Base-by-base conservation (phyloP, 2,329 filamentous ascomycete species). In the Trichoderma sp. region DNA sequence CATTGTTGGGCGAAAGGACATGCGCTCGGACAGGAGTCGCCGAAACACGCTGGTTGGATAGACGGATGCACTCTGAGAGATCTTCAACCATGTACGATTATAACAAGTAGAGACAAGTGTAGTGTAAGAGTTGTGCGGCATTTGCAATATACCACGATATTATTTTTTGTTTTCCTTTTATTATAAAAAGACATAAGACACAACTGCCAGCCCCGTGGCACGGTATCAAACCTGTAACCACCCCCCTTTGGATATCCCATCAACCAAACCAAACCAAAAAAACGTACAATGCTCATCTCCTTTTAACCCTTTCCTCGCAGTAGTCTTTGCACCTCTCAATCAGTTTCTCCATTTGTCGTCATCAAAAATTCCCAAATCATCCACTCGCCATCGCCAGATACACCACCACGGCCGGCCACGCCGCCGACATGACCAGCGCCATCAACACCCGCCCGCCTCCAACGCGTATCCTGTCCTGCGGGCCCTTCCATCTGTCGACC, bases 1-100 rank as follows among this genome's bases (percentile, higher is more conserved):
- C 0, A 90, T 96, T 10, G 83, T 97, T 68, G 93, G 92, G 0
- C 88, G 82, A 53, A 78, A 80, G 40, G 81, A 82, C 71, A 74
- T 73, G 5, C 72, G 77, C 0, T 70, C 77, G 57, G 78, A 81
- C 53, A 76, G 79, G 65, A 83, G 81, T 35, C 77, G 84, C 6
- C 76, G 84, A 53, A 85, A 86, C 70, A 85, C 84, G 1, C 69
- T 82, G 47, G 78, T 80, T 5, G 79, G 77, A 10, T 81, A 72
- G 37, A 29, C 14, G 11, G 19, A 43, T 19, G 6, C 4, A 4
- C n/a, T 43, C 6, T 3, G 19, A 3, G 13, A 27, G 2, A 27
- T 27, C 52, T 33, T 62, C n/a, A 37, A 37, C 10, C 10, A 29
- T 47, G 35, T 27, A 47, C 37, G 16, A 61, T 19, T 37, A 35